Percentiles rank a stretch among this genome's conserved stretches.
Conservation (phyloP, 1,139 yeast species). For the Zygoascus sp. region DNA sequence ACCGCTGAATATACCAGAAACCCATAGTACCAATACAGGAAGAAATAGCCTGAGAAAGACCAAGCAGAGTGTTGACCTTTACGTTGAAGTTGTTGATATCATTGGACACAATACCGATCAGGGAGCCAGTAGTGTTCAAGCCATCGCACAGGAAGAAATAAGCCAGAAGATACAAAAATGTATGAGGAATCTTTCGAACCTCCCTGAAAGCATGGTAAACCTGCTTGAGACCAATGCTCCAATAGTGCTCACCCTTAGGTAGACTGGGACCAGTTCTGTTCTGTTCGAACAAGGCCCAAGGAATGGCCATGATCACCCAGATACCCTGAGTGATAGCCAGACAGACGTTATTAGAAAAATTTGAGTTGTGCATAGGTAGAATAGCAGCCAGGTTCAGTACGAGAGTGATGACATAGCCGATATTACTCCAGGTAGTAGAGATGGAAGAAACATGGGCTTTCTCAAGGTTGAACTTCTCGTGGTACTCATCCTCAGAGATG, state of each 20-base stretch:
- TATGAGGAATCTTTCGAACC: slow-evolving; percentile 18
- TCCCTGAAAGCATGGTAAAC: slow-evolving; percentile 18
- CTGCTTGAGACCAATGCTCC: slow-evolving; percentile 20
- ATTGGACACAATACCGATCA: slow-evolving; percentile 18
- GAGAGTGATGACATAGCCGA: slow-evolving; percentile 16
- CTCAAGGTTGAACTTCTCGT: slow-evolving; percentile 15
- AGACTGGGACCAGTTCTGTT: slow-evolving; percentile 16
- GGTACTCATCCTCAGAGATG: slow-evolving; percentile 18
- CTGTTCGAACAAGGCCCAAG: slow-evolving; percentile 18
- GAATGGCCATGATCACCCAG: slow-evolving; percentile 20
- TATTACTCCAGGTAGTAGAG: slow-evolving; percentile 19
- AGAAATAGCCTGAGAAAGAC: slow-evolving; percentile 16
- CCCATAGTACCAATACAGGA: slow-evolving; percentile 16
- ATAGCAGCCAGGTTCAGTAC: slow-evolving; percentile 17
- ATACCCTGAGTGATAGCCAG: slow-evolving; percentile 20
- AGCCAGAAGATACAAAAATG: slow-evolving; percentile 18
- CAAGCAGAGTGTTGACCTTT: slow-evolving; percentile 17
- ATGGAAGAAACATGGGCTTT: slow-evolving; percentile 18
- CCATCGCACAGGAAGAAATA: slow-evolving; percentile 21
- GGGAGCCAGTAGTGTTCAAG: slow-evolving; percentile 18
- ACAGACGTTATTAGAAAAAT: slow-evolving; percentile 17
- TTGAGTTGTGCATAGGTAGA: slow-evolving; percentile 18
- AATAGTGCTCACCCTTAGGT: slow-evolving; percentile 18
- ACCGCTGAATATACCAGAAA: slow-evolving; percentile 19
- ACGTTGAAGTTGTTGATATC: slow-evolving; percentile 18